These are phyloP conservation scores for Lotmaria passim DNA, from an alignment of 208 protist species.

Conservation along the genomic window DNA sequence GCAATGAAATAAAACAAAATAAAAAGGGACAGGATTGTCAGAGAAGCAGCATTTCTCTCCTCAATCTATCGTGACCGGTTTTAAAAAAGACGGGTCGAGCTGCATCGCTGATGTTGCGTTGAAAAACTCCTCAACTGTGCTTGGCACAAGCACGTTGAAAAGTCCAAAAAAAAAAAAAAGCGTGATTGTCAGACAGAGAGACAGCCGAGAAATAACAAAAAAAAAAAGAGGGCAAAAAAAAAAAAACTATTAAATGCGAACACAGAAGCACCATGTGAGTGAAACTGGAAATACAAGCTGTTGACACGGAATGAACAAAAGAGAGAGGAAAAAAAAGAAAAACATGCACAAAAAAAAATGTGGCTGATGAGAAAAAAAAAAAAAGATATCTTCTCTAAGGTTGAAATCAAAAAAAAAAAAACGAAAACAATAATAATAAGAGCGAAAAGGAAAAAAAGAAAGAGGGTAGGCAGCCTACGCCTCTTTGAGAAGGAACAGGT, in stretches of 20 bases:
- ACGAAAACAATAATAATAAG: conserved; percentile 22
- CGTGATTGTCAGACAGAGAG: not conserved
- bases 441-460: conserved; percentile 13
- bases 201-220: too few relatives aligned
- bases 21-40: too few relatives aligned
- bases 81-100: too few relatives aligned
- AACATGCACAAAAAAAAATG: conserved; percentile 1
- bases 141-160: too few relatives aligned
- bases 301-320: not conserved
- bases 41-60: too few relatives aligned
- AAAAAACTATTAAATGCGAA: too few relatives aligned
- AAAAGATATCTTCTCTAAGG: conserved; percentile 29
- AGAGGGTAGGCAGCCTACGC: not conserved
- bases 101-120: too few relatives aligned
- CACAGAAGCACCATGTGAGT: too few relatives aligned
- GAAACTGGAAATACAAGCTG: not conserved
- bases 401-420: conserved; percentile 26
- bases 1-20: too few relatives aligned
- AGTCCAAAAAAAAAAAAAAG: not conserved
- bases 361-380: conserved; percentile 12
- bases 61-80: too few relatives aligned
- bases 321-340: not conserved
- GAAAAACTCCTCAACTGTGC: too few relatives aligned
- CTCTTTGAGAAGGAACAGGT: conserved; percentile 7
- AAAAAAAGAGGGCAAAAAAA: too few relatives aligned